Evolutionary conservation across 768 basidiomycete genomes (phyloP).

Genomic region (Saitozyma sp.): DNA sequence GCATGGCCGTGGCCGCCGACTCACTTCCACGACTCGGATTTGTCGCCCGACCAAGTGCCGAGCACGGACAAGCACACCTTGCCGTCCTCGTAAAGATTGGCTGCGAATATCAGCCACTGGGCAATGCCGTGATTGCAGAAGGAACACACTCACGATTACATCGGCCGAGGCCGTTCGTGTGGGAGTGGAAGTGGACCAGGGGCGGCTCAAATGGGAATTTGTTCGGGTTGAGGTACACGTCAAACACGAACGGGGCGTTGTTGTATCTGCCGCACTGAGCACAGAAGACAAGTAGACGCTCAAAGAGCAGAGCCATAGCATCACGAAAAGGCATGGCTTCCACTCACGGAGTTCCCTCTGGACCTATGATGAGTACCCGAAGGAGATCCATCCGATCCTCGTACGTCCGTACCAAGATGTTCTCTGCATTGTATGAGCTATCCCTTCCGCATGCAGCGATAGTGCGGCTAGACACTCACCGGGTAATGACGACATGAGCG

Average conservation of each 20-base stretch:
- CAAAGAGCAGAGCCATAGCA: background rate
- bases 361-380: conserved; percentile 85
- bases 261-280: conserved; percentile 58
- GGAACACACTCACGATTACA: conserved; percentile 56
- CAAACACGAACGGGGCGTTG: conserved; percentile 91
- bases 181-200: conserved; percentile 83
- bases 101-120: conserved; percentile 5
- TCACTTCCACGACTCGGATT: conserved; percentile 76
- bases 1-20: conserved; percentile 3
- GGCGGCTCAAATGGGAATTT: conserved; percentile 62
- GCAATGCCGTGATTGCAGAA: conserved; percentile 8
- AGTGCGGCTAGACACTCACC: conserved; percentile 57
- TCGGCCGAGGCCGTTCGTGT: conserved; percentile 92
- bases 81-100: conserved; percentile 89
- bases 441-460: background rate
- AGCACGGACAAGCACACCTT: conserved; percentile 90
- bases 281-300: background rate
- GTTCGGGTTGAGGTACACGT: conserved; percentile 81
- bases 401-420: conserved; percentile 83
- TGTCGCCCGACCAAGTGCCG: conserved; percentile 88
- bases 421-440: conserved; percentile 58
- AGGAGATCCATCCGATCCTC: conserved; percentile 86
- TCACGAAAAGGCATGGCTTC: background rate
- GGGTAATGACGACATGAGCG: conserved; percentile 74
- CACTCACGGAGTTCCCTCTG: conserved; percentile 76